phyloP scores from a whole-genome alignment of 2,329 filamentous ascomycete species.

The Colletotrichum sp. region DNA sequence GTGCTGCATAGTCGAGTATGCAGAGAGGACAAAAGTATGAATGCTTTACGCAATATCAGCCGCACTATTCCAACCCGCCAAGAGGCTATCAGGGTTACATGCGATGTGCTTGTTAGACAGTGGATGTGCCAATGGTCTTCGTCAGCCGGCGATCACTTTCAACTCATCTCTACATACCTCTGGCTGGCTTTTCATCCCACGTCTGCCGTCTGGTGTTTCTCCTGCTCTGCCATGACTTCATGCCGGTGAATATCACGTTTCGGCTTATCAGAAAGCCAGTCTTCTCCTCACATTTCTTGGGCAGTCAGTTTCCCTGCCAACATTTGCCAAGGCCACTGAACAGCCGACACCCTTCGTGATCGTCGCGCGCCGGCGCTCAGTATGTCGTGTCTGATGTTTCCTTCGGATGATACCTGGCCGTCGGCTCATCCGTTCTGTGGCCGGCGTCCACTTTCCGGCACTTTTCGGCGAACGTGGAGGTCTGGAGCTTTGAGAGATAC shows the following conservation, averaged over 20 bases:
- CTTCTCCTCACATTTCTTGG: neutral
- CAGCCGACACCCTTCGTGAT: neutral
- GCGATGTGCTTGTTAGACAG: neutral
- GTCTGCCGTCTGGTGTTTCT: neutral
- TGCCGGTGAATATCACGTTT: neutral
- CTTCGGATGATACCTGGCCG: slow-evolving; percentile 1
- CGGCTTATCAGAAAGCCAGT: neutral
- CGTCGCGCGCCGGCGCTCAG: neutral
- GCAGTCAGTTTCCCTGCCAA: neutral
- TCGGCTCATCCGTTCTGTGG: neutral
- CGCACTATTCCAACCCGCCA: neutral
- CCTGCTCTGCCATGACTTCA: neutral
- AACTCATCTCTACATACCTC: neutral
- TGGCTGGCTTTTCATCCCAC: neutral
- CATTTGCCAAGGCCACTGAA: neutral
- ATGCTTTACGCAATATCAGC: neutral
- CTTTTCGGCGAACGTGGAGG: neutral
- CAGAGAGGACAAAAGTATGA: neutral
- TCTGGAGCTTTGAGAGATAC: neutral
- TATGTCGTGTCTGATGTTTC: slow-evolving; percentile 5
- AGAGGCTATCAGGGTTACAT: neutral
- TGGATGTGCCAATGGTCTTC: neutral
- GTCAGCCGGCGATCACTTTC: neutral
- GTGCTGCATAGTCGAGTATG: neutral
- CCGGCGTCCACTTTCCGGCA: slow-evolving; percentile 3